Evolutionary conservation across 352 stramenopile species (phyloP).

Genomic region (Globisporangium cederbergense): DNA sequence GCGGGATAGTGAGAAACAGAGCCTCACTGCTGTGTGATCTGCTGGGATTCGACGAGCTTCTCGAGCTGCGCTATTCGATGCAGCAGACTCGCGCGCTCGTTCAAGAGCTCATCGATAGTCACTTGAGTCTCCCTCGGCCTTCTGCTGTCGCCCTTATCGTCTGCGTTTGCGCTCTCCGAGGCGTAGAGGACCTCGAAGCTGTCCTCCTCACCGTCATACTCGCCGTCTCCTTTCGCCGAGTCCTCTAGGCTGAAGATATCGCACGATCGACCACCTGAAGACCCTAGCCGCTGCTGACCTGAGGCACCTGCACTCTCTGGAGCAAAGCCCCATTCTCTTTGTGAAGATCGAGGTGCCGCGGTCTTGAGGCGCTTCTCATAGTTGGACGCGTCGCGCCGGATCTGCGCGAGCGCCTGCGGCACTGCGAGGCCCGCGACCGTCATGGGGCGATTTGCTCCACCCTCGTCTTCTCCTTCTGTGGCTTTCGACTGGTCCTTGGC

Average conservation of each 20-base stretch:
- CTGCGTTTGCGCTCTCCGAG: not conserved
- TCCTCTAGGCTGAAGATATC: conserved; percentile 30
- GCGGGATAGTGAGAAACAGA: not conserved
- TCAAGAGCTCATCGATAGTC: conserved; percentile 27
- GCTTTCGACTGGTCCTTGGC: conserved; percentile 11
- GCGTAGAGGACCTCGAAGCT: not conserved
- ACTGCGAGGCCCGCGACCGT: conserved; percentile 53
- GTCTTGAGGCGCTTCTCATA: conserved; percentile 47
- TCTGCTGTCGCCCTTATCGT: not conserved
- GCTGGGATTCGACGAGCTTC: conserved; percentile 19
- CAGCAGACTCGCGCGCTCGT: conserved; percentile 33
- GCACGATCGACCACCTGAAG: not conserved
- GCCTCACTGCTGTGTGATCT: not conserved
- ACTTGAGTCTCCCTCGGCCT: not conserved
- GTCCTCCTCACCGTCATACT: conserved; percentile 31
- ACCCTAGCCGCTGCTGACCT: not conserved
- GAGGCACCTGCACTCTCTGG: not conserved
- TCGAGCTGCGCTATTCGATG: conserved; percentile 41
- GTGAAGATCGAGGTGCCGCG: conserved; percentile 18
- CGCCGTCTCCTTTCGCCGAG: conserved; percentile 26
- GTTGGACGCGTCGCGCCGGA: conserved; percentile 36
- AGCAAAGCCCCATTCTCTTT: not conserved
- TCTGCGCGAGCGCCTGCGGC: conserved; percentile 41
- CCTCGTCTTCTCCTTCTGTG: not conserved
- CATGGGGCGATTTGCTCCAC: conserved; percentile 26